phyloP scores from a whole-genome alignment of 257 asterid species.

The Lycium ferocissimum region DNA sequence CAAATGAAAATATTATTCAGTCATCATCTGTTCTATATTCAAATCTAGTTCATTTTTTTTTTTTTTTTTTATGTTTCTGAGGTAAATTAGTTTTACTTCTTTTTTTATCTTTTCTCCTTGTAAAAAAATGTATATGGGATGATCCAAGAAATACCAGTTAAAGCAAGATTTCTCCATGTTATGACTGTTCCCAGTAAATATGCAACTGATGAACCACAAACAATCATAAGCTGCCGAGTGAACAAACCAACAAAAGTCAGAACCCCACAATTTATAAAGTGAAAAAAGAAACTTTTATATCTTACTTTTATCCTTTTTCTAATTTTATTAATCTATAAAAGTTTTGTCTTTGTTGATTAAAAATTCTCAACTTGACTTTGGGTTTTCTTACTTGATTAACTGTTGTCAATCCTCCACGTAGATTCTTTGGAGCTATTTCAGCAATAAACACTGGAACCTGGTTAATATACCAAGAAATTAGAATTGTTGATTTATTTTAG shows the following conservation, averaged over 20 bases:
- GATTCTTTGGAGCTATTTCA: constrained; percentile 84
- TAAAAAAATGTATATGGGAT: not conserved
- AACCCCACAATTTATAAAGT: not conserved
- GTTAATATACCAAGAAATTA: not conserved
- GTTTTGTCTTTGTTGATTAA: not conserved
- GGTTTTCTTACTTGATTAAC: constrained; percentile 64
- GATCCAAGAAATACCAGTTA: constrained; percentile 55
- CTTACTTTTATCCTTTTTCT: not conserved
- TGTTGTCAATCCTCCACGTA: constrained; percentile 87
- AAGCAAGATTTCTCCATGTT: constrained; percentile 82
- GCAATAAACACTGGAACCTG: constrained; percentile 87
- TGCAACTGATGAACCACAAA: constrained; percentile 76
- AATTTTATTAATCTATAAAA: not conserved
- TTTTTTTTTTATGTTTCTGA: not conserved
- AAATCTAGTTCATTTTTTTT: not conserved
- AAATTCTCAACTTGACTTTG: not conserved
- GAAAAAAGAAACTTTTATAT: not conserved
- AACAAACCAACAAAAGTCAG: constrained; percentile 7
- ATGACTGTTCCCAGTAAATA: constrained; percentile 65
- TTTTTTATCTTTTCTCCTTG: not conserved
- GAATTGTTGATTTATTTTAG: not conserved
- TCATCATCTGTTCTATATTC: not conserved
- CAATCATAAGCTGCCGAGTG: constrained; percentile 76
- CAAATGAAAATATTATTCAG: constrained; percentile 30
- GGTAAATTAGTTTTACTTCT: not conserved